Conservation (phyloP, 2,329 filamentous ascomycete genomes). For the Colletotrichum salicis region DNA sequence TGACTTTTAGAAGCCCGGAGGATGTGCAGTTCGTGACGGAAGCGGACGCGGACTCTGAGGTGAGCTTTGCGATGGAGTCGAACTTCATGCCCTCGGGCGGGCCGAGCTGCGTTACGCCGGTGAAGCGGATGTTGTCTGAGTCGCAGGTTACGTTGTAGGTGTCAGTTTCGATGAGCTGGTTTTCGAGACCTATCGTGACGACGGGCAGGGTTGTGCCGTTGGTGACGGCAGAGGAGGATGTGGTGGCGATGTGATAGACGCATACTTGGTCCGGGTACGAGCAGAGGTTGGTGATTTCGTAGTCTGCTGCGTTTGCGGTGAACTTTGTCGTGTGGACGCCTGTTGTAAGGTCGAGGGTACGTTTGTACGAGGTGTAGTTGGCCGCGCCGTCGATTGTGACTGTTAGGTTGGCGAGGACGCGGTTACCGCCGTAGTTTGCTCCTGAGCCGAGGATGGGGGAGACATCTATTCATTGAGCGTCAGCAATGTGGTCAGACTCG, state of each 20-base stretch:
- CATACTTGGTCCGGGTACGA: constrained; percentile 53
- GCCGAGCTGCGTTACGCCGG: constrained; percentile 51
- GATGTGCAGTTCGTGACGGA: constrained; percentile 36
- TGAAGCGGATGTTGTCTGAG: constrained; percentile 43
- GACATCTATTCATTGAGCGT: constrained; percentile 41
- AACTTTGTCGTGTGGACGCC: constrained; percentile 52
- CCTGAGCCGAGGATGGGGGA: constrained; percentile 50
- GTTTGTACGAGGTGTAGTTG: constrained; percentile 47
- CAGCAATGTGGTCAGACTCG: rapidly evolving
- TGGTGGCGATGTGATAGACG: constrained; percentile 40
- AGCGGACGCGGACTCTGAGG: not conserved
- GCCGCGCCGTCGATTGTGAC: constrained; percentile 48
- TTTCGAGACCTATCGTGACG: constrained; percentile 54
- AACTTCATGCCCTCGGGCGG: constrained; percentile 57
- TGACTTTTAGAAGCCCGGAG: constrained; percentile 43
- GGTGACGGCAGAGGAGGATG: not conserved
- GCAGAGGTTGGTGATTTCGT: constrained; percentile 46
- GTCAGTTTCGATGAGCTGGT: constrained; percentile 46
- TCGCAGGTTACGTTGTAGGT: constrained; percentile 47
- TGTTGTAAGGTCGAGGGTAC: constrained; percentile 54
- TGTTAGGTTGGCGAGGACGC: constrained; percentile 58
- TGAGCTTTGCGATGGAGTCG: constrained; percentile 46
- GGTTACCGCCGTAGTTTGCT: constrained; percentile 56
- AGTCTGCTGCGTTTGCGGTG: constrained; percentile 47
- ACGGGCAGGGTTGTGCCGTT: constrained; percentile 46